Base-by-base conservation (phyloP, 192 early-diverging fungal genomes). In the Thoreauomyces humboldtii region DNA sequence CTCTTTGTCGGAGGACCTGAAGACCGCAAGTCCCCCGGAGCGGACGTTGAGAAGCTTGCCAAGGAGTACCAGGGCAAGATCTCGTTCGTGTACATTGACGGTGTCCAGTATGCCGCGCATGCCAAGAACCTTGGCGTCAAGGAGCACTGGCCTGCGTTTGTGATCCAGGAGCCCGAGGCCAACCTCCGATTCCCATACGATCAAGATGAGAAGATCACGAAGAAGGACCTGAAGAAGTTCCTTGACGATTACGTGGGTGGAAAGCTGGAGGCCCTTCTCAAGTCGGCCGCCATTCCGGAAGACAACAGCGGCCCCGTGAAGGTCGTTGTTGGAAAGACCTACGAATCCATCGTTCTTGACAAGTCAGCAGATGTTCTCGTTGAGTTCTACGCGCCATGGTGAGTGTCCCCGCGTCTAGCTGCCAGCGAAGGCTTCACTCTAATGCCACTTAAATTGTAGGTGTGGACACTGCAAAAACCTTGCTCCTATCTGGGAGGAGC, bases 141-240 rank as follows among this genome's bases (percentile, higher is more conserved):
- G 84, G 86, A 92, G 71, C 65, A 77, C 60, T 99, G 91, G 91
- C 96, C 96, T 50, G 92, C 93, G 21, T 87, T 99, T 67, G 94
- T 84, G 62, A 86, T 99, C 74, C 91, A 93, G 80, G 79, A 87
- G 66, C 80, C 88, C 52, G 74, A 76, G 44, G 82, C 74, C 66
- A 80, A 87, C 57, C 69, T 81, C 64, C 96, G 97, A 81, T 99
- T 71, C 78, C 94, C 95, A 46, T 92, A 88, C 77, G 76, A 87
- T 33, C 88, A 92, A 76, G 71, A 72, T 50, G 77, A 84, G 70
- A 76, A 80, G 5, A 69, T 96, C 33, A 86, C 83, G 38, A 81
- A 84, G 32, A 66, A 61, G 2, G 34, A 27, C 27, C 61, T 94
- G 61, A 63, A 76, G 46, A 55, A 69, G 14, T 91, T 94, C 73